Percentiles rank a stretch among this genome's conserved stretches.
These are phyloP conservation scores for Stylonectria norvegica DNA, from an alignment of 2,329 filamentous ascomycete genomes.

Conservation along the genomic window DNA sequence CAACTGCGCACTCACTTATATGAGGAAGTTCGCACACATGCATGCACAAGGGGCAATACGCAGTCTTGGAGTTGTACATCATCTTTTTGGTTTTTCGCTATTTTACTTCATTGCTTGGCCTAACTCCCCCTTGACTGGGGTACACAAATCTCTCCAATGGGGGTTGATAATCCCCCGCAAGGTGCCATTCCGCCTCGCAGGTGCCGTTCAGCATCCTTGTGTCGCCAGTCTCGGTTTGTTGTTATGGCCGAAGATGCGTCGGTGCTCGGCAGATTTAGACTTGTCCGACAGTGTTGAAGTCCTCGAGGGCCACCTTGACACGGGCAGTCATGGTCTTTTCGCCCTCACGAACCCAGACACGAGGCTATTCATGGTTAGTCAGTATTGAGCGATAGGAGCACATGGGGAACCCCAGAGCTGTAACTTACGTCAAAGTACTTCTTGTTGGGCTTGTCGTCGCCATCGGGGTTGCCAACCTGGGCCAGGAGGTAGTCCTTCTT, in stretches of 20 bases:
- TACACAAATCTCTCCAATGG: conserved; percentile 13
- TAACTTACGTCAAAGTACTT: conserved; percentile 69
- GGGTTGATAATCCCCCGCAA: not conserved
- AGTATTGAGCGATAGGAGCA: conserved; percentile 2
- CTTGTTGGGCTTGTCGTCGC: conserved; percentile 98
- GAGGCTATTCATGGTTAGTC: conserved; percentile 51
- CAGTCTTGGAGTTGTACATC: conserved; percentile 11
- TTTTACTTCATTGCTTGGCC: conserved; percentile 25
- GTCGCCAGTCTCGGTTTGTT: conserved; percentile 17
- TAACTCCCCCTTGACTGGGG: conserved; percentile 15
- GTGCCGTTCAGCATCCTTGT: not conserved
- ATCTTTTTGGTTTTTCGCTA: conserved; percentile 18
- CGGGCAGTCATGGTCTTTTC: conserved; percentile 94
- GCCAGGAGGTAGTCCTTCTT: conserved; percentile 93
- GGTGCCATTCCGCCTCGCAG: conserved; percentile 1
- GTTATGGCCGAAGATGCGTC: conserved; percentile 10
- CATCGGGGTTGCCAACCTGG: conserved; percentile 92
- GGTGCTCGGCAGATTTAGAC: conserved; percentile 27
- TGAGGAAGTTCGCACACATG: too few species aligned
- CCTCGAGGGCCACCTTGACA: conserved; percentile 74
- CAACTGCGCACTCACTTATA: too few species aligned
- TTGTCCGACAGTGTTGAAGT: conserved; percentile 67
- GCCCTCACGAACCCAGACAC: conserved; percentile 93
- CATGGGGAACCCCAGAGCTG: not conserved
- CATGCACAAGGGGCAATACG: too few species aligned